phyloP scores from a whole-genome alignment of 306 rosid species.

The Fragaria nilgerrensis region DNA sequence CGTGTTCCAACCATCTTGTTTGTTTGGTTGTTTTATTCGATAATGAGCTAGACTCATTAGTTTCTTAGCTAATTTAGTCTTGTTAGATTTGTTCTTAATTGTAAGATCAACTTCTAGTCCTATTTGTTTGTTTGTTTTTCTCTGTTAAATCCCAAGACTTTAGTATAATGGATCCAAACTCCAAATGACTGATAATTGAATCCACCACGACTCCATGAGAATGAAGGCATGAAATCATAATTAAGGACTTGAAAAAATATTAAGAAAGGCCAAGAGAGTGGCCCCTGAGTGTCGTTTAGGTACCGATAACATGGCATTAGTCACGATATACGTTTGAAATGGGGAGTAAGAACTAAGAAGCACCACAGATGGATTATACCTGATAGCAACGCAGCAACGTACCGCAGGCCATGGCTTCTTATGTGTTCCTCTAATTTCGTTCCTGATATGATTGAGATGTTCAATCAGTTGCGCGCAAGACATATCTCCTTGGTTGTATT shows the following conservation, averaged over 20 bases:
- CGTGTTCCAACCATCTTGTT: background rate
- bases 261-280: background rate
- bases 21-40: background rate
- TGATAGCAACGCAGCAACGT: constrained; percentile 1
- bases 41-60: background rate
- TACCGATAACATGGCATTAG: background rate
- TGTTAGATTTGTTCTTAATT: background rate
- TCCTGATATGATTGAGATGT: background rate
- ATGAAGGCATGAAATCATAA: background rate
- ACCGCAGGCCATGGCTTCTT: background rate
- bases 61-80: background rate
- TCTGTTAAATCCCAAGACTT: background rate
- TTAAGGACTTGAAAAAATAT: background rate
- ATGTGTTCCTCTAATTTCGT: background rate
- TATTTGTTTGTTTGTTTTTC: background rate
- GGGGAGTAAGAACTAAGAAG: background rate
- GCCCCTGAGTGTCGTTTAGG: background rate
- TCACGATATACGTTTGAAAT: constrained; percentile 2
- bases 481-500: background rate
- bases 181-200: background rate
- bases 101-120: background rate
- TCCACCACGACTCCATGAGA: background rate
- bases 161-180: background rate
- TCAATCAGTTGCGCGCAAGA: background rate
- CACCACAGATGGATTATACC: background rate